phyloP scores from a whole-genome alignment of 257 asterid species.

The Petrea volubilis region DNA sequence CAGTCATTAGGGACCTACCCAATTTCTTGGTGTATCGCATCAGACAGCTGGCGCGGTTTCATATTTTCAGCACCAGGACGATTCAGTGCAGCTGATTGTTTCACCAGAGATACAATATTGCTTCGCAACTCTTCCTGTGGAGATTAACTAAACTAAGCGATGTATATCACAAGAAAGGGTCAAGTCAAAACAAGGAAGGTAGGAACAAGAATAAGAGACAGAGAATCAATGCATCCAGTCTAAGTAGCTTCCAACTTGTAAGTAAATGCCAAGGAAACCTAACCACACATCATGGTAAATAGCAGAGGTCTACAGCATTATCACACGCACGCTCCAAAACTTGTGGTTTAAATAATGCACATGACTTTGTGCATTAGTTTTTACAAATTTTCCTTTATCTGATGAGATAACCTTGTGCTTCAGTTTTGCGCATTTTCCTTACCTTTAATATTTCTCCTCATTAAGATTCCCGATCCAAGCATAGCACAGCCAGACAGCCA shows the following conservation, averaged over 20 bases:
- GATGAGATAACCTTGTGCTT: too few species aligned
- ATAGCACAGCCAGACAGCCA: neutral
- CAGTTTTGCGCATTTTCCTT: too few species aligned
- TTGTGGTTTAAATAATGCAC: neutral
- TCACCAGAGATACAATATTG: slow-evolving; percentile 64
- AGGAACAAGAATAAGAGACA: neutral
- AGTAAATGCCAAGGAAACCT: neutral
- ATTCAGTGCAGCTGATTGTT: slow-evolving; percentile 68
- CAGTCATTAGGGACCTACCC: slow-evolving; percentile 49
- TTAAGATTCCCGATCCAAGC: neutral
- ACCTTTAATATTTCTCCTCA: neutral
- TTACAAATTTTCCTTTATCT: neutral
- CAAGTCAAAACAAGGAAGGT: neutral
- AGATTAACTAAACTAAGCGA: slow-evolving; percentile 11
- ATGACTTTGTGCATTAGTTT: neutral
- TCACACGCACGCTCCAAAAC: neutral
- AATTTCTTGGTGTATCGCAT: slow-evolving; percentile 88
- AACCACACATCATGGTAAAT: neutral
- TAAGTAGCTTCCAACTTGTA: neutral
- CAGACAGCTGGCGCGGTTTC: slow-evolving; percentile 95
- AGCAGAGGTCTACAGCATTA: neutral
- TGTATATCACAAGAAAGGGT: slow-evolving; percentile 13
- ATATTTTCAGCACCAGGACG: slow-evolving; percentile 76
- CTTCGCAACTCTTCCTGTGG: slow-evolving; percentile 70
- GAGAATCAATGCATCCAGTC: neutral